Evolutionary conservation across 768 basidiomycete species (phyloP).

Genomic region (Amanita molliuscula): DNA sequence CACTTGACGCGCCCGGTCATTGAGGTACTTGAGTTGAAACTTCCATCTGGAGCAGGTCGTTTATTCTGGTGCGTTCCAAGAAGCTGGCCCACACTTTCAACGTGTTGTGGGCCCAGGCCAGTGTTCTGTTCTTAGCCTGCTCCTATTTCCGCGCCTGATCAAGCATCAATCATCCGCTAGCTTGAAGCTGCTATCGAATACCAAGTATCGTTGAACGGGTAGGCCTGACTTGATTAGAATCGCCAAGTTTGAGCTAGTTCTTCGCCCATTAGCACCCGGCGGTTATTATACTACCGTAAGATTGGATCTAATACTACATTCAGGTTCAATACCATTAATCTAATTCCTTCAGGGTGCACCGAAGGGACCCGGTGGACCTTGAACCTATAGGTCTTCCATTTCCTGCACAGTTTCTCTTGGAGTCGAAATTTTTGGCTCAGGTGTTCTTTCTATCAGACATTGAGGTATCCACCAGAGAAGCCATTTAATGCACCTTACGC

Average conservation of each 20-base stretch:
- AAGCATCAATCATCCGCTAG: background rate
- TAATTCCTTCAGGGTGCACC: background rate
- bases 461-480: background rate
- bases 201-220: background rate
- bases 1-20: background rate
- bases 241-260: background rate
- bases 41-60: background rate
- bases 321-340: background rate
- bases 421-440: background rate
- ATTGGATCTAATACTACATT: background rate
- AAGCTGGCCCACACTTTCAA: background rate
- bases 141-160: background rate
- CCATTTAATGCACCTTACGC: background rate
- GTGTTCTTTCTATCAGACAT: too few species aligned
- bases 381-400: background rate
- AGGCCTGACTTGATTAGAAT: background rate
- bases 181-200: background rate
- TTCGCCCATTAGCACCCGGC: background rate
- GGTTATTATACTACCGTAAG: constrained; percentile 1
- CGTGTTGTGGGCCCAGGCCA: background rate
- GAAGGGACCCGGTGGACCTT: background rate
- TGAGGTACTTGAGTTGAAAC: background rate
- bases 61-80: background rate
- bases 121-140: background rate
- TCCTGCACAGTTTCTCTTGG: background rate